phyloP scores from a whole-genome alignment of 208 protist species.

The Acanthamoeba triangularis region DNA sequence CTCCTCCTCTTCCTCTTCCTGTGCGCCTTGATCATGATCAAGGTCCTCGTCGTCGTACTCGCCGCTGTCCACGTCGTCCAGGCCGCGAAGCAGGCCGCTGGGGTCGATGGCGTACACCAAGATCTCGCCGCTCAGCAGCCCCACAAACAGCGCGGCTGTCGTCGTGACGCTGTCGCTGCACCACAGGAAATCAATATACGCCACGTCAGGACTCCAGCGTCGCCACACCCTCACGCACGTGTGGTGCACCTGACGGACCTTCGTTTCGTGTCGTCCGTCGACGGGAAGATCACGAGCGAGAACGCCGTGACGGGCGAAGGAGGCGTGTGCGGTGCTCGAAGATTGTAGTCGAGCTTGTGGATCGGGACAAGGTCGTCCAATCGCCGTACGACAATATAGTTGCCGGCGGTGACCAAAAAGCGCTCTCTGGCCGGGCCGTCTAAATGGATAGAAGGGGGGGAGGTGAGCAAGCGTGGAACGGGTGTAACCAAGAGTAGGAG shows the following conservation, averaged over 20 bases:
- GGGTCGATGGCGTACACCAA: slow-evolving; percentile 44
- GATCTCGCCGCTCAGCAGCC: slow-evolving; percentile 44
- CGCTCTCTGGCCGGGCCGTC: slow-evolving; percentile 25
- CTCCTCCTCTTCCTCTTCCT: too few species aligned
- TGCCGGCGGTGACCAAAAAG: slow-evolving; percentile 23
- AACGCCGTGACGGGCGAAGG: slow-evolving; percentile 56
- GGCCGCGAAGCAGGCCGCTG: slow-evolving; percentile 3
- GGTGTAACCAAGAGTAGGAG: neutral
- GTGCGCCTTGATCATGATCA: neutral
- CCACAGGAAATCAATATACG: neutral
- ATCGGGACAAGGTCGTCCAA: slow-evolving; percentile 54
- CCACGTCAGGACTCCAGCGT: neutral
- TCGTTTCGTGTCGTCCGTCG: slow-evolving; percentile 14
- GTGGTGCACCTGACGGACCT: neutral
- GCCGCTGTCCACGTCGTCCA: neutral
- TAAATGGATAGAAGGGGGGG: neutral
- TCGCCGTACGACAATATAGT: slow-evolving; percentile 22
- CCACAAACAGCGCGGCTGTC: neutral
- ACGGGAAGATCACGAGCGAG: neutral
- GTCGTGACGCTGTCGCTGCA: slow-evolving; percentile 19
- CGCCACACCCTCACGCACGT: neutral
- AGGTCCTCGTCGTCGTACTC: neutral
- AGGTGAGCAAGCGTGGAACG: neutral
- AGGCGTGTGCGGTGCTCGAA: slow-evolving; percentile 15
- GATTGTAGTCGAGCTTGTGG: slow-evolving; percentile 60